Conservation (phyloP, 352 stramenopile genomes). For the Blastocystis hominis region DNA sequence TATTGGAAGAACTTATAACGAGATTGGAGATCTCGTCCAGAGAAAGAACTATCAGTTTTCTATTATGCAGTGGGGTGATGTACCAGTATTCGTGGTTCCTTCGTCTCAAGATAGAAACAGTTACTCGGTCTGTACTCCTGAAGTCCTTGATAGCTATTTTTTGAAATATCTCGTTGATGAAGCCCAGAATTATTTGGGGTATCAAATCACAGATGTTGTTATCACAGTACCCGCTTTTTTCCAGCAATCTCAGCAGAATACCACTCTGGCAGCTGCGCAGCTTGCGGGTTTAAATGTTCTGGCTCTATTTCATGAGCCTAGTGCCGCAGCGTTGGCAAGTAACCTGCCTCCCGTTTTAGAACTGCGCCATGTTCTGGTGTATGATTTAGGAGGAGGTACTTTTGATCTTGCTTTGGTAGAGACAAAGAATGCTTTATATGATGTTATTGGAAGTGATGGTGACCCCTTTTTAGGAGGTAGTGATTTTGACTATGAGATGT, state of each 20-base stretch:
- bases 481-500: not conserved
- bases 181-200: not conserved
- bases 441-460: not conserved
- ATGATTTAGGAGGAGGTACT: slow-evolving; percentile 8
- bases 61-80: not conserved
- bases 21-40: not conserved
- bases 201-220: not conserved
- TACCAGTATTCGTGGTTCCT: not conserved
- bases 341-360: not conserved
- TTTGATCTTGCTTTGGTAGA: not conserved
- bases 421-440: not conserved
- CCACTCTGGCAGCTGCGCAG: not conserved
- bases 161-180: not conserved
- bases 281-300: slow-evolving; percentile 24
- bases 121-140: not conserved
- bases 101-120: not conserved
- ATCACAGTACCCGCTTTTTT: slow-evolving; percentile 29
- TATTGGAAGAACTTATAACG: not conserved
- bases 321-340: not conserved
- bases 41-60: not conserved
- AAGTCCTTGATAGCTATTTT: not conserved
- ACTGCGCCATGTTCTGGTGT: not conserved
- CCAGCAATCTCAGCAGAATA: not conserved
- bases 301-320: not conserved
- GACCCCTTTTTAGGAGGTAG: not conserved